Conservation (phyloP, 345 rosid genomes). For the Cardiospermum halicacabum region DNA sequence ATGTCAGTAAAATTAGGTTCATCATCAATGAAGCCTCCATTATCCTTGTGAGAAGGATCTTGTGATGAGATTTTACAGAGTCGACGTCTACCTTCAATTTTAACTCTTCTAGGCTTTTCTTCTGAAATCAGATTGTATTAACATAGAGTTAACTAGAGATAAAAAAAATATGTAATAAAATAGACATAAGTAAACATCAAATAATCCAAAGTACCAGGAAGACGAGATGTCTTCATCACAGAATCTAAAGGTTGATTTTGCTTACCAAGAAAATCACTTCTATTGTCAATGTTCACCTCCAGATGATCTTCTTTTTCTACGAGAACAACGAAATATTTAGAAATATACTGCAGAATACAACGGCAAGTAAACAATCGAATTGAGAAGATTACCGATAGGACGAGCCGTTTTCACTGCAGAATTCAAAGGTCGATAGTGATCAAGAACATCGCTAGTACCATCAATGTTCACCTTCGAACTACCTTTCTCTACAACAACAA, state of each 20-base stretch:
- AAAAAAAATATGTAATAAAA: conserved; percentile 1
- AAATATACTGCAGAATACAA: not conserved
- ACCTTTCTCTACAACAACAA: not conserved
- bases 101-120: conserved; percentile 34
- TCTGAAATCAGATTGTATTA: no score
- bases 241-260: not conserved
- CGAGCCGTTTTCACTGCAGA: conserved; percentile 1
- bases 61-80: conserved; percentile 51
- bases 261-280: not conserved
- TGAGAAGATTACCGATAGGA: conserved; percentile 31
- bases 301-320: not conserved
- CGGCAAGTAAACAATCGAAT: no score
- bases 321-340: not conserved
- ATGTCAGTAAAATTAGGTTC: conserved; percentile 41
- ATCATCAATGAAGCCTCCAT: conserved; percentile 12
- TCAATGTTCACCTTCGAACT: not conserved
- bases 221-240: not conserved
- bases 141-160: not conserved
- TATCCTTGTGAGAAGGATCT: conserved; percentile 24
- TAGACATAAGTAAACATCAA: not conserved
- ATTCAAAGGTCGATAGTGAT: not conserved
- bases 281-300: not conserved
- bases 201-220: not conserved
- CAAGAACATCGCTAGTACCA: not conserved
- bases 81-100: conserved; percentile 51